A percentile compares a stretch with the other conserved stretches of the same genome.
These are phyloP conservation scores for Raddia guianensis DNA, from an alignment of 176 grass and related monocot species.

Conservation along the genomic window DNA sequence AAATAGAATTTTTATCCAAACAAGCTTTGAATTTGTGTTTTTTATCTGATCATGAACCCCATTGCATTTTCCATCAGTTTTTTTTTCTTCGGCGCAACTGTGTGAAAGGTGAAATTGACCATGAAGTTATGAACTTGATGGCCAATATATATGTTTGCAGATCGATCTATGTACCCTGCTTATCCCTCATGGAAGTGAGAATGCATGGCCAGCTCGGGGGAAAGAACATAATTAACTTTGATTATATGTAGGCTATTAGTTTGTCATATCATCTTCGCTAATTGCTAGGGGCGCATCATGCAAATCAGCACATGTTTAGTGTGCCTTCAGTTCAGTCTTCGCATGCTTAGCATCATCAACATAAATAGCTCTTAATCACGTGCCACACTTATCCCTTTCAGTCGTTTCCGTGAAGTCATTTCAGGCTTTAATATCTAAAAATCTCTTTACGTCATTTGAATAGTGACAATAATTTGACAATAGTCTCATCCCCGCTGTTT, in stretches of 20 bases:
- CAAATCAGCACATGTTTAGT: neutral
- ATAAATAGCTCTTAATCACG: neutral
- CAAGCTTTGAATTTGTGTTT: too few species aligned
- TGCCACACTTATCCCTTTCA: neutral
- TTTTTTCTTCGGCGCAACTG: too few species aligned
- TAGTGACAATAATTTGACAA: neutral
- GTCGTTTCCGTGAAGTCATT: neutral
- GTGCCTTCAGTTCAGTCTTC: neutral
- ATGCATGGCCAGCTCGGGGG: neutral
- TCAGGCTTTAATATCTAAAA: neutral
- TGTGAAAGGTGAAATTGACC: neutral
- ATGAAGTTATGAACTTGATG: neutral
- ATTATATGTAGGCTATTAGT: neutral
- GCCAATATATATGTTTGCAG: neutral
- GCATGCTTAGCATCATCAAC: neutral
- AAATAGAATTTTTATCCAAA: too few species aligned
- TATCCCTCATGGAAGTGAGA: neutral
- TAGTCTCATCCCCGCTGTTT: neutral
- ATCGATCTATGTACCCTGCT: neutral
- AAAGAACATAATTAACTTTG: neutral
- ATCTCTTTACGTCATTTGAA: neutral
- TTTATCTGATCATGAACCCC: too few species aligned
- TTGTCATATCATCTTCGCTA: neutral
- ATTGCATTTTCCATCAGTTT: too few species aligned
- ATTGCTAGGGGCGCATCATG: neutral